Evolutionary conservation across 2,329 filamentous ascomycete species (phyloP).

Genomic region (Hirsutella rhossiliensis): DNA sequence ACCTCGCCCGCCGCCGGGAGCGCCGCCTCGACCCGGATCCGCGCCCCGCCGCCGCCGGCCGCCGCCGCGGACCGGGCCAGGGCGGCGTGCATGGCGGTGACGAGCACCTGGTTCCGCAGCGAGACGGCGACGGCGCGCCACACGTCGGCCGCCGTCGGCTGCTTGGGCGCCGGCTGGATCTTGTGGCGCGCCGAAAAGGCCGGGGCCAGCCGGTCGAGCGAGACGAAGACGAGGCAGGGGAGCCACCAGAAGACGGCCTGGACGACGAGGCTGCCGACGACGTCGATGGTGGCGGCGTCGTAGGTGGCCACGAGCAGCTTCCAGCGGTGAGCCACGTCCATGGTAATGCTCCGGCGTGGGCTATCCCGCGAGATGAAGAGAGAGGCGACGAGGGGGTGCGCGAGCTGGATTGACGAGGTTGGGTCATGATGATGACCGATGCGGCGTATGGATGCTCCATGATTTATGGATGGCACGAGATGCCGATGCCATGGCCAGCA

Average conservation of each 20-base stretch:
- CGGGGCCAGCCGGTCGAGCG: slow-evolving; percentile 31
- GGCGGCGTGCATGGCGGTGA: slow-evolving; percentile 18
- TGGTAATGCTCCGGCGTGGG: neutral
- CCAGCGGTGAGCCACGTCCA: slow-evolving; percentile 9
- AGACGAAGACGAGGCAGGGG: slow-evolving; percentile 27
- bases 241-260: slow-evolving; percentile 35
- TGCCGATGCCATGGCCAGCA: too few relatives aligned
- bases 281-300: slow-evolving; percentile 22
- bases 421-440: too few relatives aligned
- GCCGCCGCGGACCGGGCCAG: slow-evolving; percentile 8
- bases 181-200: slow-evolving; percentile 38
- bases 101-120: slow-evolving; percentile 32
- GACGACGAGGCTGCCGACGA: slow-evolving; percentile 25
- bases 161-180: slow-evolving; percentile 37
- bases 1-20: slow-evolving; percentile 25
- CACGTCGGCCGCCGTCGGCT: slow-evolving; percentile 33
- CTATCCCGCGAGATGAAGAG: too few relatives aligned
- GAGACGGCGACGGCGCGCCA: slow-evolving; percentile 29
- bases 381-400: too few relatives aligned
- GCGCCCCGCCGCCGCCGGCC: slow-evolving; percentile 14
- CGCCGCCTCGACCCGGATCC: slow-evolving; percentile 23
- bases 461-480: too few relatives aligned
- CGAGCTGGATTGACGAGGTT: too few relatives aligned
- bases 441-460: too few relatives aligned
- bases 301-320: slow-evolving; percentile 10